Base-by-base conservation (phyloP, 306 rosid genomes). In the Vigna mungo region DNA sequence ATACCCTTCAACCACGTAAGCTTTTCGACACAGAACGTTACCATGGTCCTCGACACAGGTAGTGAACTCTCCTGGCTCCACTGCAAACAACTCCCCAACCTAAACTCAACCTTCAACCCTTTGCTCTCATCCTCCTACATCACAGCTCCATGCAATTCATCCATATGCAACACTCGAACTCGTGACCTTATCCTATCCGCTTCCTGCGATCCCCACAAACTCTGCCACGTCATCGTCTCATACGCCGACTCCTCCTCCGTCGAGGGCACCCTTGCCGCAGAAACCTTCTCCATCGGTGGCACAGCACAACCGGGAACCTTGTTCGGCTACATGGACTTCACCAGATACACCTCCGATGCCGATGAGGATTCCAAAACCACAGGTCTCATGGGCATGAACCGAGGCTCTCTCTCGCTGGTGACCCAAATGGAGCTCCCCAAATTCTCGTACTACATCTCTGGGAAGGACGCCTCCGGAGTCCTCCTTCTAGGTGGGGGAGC, bases 11-110 rank as follows among this genome's bases (percentile, higher is more conserved):
- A n/a, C n/a, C n/a, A n/a, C n/a, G n/a, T n/a, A n/a, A n/a, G n/a
- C n/a, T n/a, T n/a, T n/a, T n/a, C n/a, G n/a, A n/a, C 98, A 39
- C 98, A 93, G 84, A 78, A 44, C 3, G 96, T 91, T 9, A 87
- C 93, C 80, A 93, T 89, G 98, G 97, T 93, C 79, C 97, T 93
- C 32, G 98, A 93, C 85, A 93, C 98, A 54, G 97, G 98, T 9
- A 93, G 98, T 14, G 97, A 93, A 39, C 98, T 93, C 85, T 86
- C 97, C 3, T 91, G 98, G 98, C 89, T 91, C 27, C 93, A 87
- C 63, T 91, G 97, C 77, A 88, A 84, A 41, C 86, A 89, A 74
- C 16, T 75, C 60, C 92, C 82, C 4, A 71, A 63, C 59, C 9
- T 86, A 8, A 83, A 36, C 81, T 81, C 84, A 18, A 78, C 81